Conservation (phyloP, 352 stramenopile genomes). For the Pilasporangium apinafurcum region DNA sequence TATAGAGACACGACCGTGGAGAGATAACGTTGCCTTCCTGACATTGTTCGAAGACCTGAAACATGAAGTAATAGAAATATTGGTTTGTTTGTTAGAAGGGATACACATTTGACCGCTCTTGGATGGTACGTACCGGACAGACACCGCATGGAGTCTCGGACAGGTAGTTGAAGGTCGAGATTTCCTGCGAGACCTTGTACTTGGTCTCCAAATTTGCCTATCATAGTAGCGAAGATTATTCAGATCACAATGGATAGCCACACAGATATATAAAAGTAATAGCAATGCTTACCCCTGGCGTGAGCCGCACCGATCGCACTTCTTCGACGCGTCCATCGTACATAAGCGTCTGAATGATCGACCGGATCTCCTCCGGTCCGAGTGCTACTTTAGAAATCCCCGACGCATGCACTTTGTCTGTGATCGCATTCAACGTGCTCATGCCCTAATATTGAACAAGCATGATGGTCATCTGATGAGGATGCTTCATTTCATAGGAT, state of each 20-base stretch:
- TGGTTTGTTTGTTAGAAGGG: too few species aligned
- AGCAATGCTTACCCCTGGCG: slow-evolving; percentile 41
- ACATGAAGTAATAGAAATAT: slow-evolving; percentile 6
- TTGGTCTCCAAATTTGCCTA: slow-evolving; percentile 71
- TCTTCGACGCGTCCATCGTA: slow-evolving; percentile 89
- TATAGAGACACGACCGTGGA: slow-evolving; percentile 87
- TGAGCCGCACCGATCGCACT: slow-evolving; percentile 77
- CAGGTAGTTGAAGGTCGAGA: slow-evolving; percentile 84
- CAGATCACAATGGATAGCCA: too few species aligned
- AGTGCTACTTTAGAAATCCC: slow-evolving; percentile 89
- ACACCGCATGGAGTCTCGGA: slow-evolving; percentile 87
- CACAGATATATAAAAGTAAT: neutral
- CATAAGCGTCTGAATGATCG: slow-evolving; percentile 91
- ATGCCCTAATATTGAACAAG: slow-evolving; percentile 30
- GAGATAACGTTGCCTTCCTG: slow-evolving; percentile 89
- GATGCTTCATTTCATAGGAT: too few species aligned
- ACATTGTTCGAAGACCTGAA: slow-evolving; percentile 86
- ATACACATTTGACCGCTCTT: too few species aligned
- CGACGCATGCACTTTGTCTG: slow-evolving; percentile 86
- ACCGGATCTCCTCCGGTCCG: slow-evolving; percentile 85
- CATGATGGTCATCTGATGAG: too few species aligned
- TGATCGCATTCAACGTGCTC: slow-evolving; percentile 85
- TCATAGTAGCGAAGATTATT: neutral
- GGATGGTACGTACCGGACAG: slow-evolving; percentile 81
- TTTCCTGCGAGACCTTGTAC: slow-evolving; percentile 86